These are phyloP conservation scores for Choiromyces venosus DNA, from an alignment of 495 filamentous ascomycete species.

Conservation along the genomic window DNA sequence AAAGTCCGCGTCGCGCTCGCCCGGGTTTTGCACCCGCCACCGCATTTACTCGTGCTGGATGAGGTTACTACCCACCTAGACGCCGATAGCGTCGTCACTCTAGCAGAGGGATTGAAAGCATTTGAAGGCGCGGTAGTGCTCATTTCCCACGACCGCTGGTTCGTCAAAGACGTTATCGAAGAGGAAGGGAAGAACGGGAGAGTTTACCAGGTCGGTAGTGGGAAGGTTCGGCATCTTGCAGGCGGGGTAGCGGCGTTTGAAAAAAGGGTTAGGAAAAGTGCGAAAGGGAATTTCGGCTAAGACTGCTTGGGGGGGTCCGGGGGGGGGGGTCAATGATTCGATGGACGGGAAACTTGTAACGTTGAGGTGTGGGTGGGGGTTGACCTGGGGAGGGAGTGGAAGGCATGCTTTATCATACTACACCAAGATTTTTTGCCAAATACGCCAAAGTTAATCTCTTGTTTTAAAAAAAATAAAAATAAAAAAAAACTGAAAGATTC, in stretches of 20 bases:
- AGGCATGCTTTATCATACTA: no score
- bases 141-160: constrained; percentile 73
- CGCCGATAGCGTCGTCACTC: constrained; percentile 64
- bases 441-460: no score
- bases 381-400: no score
- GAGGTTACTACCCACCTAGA: constrained; percentile 85
- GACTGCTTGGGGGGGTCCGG: no score
- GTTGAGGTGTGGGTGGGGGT: no score
- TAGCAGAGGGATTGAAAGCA: constrained; percentile 57
- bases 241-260: constrained; percentile 62
- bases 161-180: constrained; percentile 63
- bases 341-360: not conserved
- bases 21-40: constrained; percentile 58
- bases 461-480: no score
- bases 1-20: constrained; percentile 71
- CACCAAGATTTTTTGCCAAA: no score
- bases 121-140: constrained; percentile 68
- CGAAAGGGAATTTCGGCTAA: not conserved
- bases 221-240: constrained; percentile 53
- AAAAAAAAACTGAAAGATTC: no score
- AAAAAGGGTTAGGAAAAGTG: constrained; percentile 55
- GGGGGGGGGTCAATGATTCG: not conserved
- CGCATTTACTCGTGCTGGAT: constrained; percentile 71
- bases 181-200: constrained; percentile 51
- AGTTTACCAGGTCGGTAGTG: constrained; percentile 57